Percentiles rank a stretch among this genome's conserved stretches.
Conservation (phyloP, 2,329 filamentous ascomycete genomes). For the Fusarium armeniacum region DNA sequence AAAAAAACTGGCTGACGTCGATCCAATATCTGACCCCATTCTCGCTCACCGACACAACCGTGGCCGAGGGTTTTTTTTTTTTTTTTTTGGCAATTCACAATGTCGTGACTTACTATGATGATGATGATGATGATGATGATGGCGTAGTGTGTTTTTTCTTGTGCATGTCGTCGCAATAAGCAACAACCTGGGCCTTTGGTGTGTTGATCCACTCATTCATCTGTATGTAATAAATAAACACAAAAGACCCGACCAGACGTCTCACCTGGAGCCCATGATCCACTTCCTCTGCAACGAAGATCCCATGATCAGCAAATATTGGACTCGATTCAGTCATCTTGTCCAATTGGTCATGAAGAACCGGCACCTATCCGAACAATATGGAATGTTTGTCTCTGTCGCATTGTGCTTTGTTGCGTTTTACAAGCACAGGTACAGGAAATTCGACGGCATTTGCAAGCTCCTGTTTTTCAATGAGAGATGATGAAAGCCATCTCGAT, state of each 20-base stretch:
- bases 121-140: slow-evolving; percentile 8
- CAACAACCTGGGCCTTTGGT: slow-evolving; percentile 33
- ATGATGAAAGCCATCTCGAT: slow-evolving; percentile 39
- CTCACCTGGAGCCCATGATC: slow-evolving; percentile 23
- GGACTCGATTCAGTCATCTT: slow-evolving; percentile 7
- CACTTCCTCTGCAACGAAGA: slow-evolving; percentile 32
- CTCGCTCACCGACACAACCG: slow-evolving; percentile 5
- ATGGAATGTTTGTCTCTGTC: slow-evolving; percentile 12
- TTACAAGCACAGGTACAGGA: slow-evolving; percentile 34
- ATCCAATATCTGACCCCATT: slow-evolving; percentile 6
- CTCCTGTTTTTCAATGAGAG: background rate
- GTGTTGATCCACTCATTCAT: slow-evolving; percentile 37
- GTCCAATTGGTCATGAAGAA: slow-evolving; percentile 20
- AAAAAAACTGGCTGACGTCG: slow-evolving; percentile 13
- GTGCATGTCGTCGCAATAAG: slow-evolving; percentile 32
- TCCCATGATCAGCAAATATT: slow-evolving; percentile 44
- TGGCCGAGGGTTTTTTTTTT: slow-evolving; percentile 1
- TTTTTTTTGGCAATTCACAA: too few relatives aligned
- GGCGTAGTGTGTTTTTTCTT: slow-evolving; percentile 11
- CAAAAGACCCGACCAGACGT: slow-evolving; percentile 23
- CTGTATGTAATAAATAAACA: slow-evolving; percentile 34
- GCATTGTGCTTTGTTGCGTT: slow-evolving; percentile 9
- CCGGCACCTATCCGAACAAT: slow-evolving; percentile 19
- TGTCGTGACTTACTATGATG: too few relatives aligned
- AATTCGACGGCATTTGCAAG: slow-evolving; percentile 25